Conservation (phyloP, 163 green algal species). For the Chlamydomonas reinhardtii region DNA sequence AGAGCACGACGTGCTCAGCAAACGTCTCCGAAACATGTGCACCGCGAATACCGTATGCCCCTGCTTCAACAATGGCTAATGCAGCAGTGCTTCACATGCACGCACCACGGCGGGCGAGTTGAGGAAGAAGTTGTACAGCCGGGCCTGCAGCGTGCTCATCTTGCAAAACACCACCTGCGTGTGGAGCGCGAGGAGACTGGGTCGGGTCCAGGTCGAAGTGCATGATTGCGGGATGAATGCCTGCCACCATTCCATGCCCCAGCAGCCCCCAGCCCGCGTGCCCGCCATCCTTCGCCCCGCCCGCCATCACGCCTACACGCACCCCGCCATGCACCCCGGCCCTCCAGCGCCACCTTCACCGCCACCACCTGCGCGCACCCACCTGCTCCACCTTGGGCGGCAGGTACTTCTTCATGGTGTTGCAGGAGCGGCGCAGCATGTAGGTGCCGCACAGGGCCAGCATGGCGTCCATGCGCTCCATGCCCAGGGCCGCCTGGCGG, state of each 20-base stretch:
- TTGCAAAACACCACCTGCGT: conserved; percentile 94
- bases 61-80: too few relatives aligned
- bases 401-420: conserved; percentile 92
- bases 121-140: conserved; percentile 48
- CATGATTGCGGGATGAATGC: too few relatives aligned
- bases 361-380: background rate
- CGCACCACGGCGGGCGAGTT: background rate
- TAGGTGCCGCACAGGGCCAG: conserved; percentile 93
- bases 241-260: too few relatives aligned
- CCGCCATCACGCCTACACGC: too few relatives aligned
- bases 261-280: too few relatives aligned
- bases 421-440: conserved; percentile 94
- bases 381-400: conserved; percentile 91
- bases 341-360: too few relatives aligned
- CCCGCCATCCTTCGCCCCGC: too few relatives aligned
- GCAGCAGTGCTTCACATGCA: too few relatives aligned
- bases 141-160: conserved; percentile 87
- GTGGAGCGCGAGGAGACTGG: background rate
- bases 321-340: too few relatives aligned
- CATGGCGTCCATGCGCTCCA: conserved; percentile 82
- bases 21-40: too few relatives aligned
- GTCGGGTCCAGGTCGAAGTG: background rate
- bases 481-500: conserved; percentile 40
- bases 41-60: too few relatives aligned
- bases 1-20: too few relatives aligned